Evolutionary conservation across 1,284 basidiomycete genomes (phyloP), one percentile per base, ranked within the genome.

Genomic region (Pseudozyma tsukubaensis): DNA sequence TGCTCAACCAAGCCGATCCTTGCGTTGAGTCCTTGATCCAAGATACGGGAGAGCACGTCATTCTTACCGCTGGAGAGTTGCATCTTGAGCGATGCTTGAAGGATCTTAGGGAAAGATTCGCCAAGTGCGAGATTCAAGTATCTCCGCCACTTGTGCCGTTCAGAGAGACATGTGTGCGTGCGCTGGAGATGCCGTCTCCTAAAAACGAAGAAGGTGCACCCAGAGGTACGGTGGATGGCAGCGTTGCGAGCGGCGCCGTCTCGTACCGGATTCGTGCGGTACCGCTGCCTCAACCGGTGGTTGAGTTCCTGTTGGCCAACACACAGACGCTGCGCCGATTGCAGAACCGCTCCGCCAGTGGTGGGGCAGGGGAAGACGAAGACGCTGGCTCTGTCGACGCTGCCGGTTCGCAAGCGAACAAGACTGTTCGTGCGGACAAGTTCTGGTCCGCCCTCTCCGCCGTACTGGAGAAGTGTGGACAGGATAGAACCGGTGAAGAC

Each of bases 141-240:
- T 97, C 94, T 1, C 91, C 94, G 77, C 95, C 96, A 0, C 96
- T 99, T 55, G 97, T 99, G 5, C 96, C 97, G 1, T 99, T 98
- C 87, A 89, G 97, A 49, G 97, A 99, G 86, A 98, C 96, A 0
- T 93, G 94, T 0, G 89, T 97, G 35, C 65, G 74, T 4, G 82
- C 67, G 9, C 62, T 66, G 35, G 94, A 98, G 77, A 97, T 98
- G 94, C 89, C 90, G 1, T 90, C 92, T 6, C 90, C 92, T 0
- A 97, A 94, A 84, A 91, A 89, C 1, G 83, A 86, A 29, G 24
- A 29, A 10, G 90, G 89, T 77, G 90, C 90, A 0, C 86, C 88
- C 10, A 89, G 96, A 29, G 96, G 96, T 14, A 94, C 93, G 0
- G 88, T 95, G 29, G 87, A 89, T 48, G 91, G 91, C 1, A 86